Base-by-base conservation (phyloP, 495 filamentous ascomycete species). In the Filosporella fistucella region DNA sequence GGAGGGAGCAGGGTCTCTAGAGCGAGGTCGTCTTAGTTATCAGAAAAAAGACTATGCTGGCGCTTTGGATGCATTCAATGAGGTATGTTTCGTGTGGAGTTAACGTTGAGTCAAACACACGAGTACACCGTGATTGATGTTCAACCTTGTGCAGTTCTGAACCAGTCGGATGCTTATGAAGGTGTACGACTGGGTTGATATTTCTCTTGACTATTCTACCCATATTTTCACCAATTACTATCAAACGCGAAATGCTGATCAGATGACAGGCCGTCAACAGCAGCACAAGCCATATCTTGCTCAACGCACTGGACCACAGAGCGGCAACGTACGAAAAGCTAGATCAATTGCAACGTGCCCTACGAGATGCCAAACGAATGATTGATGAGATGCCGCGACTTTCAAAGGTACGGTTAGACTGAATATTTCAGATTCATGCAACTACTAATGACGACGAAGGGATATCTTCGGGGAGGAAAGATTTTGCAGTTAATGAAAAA, bases 1-100 rank as follows among this genome's bases (percentile, higher is more conserved):
- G 37, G 8, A 49, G 52, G 18, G 57, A 49, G 48, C 61, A 61
- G 54, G 61, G 56, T 47, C 47, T 60, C 14, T 60, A 63, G 52
- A 35, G 54, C 13, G 59, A 63, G 44, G 58, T 45, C 28, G 56
- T 62, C 14, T 39, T 21, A 12, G 33, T 17, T 56, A 56, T 40
- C 46, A 52, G 17, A 21, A 41, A 20, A 52, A 56, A 44, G 48
- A 56, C 33, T 56, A 48, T 26, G 11, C 25, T 34, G 54, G 43
- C 11, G 54, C 54, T 13, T 26, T 56, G 2, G 29, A 42, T 11
- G 53, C 54, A 10, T 56, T 58, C 32, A 47, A 41, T 4, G 38
- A 54, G 23, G 51, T 58, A 47, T 13, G 55, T 16, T 21, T 12
- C 25, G 11, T 35, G 13, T 8, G 6, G 33, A 16, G 33, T n/a